phyloP scores from a whole-genome alignment of 139 green algal species.

The Chlorella ohadii region DNA sequence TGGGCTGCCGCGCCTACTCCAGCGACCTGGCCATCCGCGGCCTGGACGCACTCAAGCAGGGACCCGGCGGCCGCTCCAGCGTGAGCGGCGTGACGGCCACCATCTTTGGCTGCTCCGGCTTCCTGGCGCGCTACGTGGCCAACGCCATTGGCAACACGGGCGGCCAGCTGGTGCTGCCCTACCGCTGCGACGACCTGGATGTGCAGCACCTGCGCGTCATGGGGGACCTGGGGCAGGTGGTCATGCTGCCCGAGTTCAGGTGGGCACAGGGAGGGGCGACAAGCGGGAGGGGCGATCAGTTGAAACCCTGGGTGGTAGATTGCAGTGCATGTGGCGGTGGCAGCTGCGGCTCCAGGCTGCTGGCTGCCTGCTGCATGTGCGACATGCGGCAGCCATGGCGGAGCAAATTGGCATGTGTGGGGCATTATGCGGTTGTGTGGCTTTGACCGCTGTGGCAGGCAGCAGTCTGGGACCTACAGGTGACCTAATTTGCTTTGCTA shows the following conservation, averaged over 20 bases:
- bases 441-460: too few relatives aligned
- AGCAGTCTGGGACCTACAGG: too few relatives aligned
- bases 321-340: too few relatives aligned
- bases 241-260: constrained; percentile 33
- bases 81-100: constrained; percentile 89
- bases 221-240: constrained; percentile 93
- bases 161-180: constrained; percentile 87
- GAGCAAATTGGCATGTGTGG: too few relatives aligned
- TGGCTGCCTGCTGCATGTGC: too few relatives aligned
- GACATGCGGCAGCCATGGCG: too few relatives aligned
- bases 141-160: constrained; percentile 84
- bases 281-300: too few relatives aligned
- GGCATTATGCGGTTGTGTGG: too few relatives aligned
- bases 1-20: constrained; percentile 9
- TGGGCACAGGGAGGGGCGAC: neutral
- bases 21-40: constrained; percentile 46
- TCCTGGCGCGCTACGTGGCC: constrained; percentile 94
- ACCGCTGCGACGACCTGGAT: constrained; percentile 86
- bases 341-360: too few relatives aligned
- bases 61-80: constrained; percentile 72
- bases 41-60: constrained; percentile 46
- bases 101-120: constrained; percentile 95
- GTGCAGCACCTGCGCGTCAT: constrained; percentile 92
- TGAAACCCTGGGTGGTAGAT: too few relatives aligned
- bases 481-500: too few relatives aligned